These are phyloP conservation scores for Candida montana DNA, from an alignment of 805 yeast species.

Conservation along the genomic window DNA sequence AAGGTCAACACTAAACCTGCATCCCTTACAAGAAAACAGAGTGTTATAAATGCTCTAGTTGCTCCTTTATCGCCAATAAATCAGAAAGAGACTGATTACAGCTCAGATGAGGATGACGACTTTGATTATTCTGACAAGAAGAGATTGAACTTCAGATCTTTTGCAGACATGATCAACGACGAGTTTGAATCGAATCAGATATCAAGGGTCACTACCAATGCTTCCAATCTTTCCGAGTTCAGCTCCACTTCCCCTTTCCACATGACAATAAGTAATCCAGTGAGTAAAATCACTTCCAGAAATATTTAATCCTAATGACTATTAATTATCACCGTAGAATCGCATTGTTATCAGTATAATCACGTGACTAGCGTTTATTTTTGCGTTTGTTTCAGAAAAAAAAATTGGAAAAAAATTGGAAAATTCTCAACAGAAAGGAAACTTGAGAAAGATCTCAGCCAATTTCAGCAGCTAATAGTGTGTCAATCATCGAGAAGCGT, in stretches of 20 bases:
- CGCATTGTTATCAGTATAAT: no score
- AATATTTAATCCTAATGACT: background rate
- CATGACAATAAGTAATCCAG: slow-evolving; percentile 10
- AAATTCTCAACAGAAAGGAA: no score
- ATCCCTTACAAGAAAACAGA: slow-evolving; percentile 9
- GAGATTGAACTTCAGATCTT: slow-evolving; percentile 22
- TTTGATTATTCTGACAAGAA: slow-evolving; percentile 22
- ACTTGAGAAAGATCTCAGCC: no score
- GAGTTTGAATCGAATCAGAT: slow-evolving; percentile 11
- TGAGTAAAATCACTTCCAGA: background rate
- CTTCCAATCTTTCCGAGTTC: background rate
- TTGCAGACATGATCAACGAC: slow-evolving; percentile 22
- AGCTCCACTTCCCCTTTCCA: background rate
- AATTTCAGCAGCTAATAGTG: no score
- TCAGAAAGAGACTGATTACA: background rate
- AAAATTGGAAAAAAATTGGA: no score
- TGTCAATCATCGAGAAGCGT: background rate
- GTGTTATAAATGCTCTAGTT: background rate
- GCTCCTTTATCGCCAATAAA: background rate
- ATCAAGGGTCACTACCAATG: slow-evolving; percentile 3
- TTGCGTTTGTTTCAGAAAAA: no score
- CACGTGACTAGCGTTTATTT: no score
- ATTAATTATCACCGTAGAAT: no score
- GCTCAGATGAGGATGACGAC: slow-evolving; percentile 1
- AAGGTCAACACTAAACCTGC: background rate